Percentiles rank a stretch among this genome's conserved stretches.
phyloP scores from a whole-genome alignment of 495 filamentous ascomycete species.

The Podospora conica region DNA sequence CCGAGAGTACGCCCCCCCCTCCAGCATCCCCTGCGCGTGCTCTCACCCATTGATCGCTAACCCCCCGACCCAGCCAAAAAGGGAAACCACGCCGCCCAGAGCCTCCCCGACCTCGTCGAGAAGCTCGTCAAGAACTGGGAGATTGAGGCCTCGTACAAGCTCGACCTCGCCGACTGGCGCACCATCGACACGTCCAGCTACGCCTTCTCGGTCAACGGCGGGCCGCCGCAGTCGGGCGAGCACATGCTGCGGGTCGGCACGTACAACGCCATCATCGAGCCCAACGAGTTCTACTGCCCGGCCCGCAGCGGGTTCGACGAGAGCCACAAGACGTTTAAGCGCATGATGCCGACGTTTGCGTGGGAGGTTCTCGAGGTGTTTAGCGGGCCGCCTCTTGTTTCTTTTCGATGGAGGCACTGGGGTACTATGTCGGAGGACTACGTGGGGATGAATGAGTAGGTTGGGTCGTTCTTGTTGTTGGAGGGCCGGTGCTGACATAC shows the following conservation, averaged over 20 bases:
- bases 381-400: slow-evolving; percentile 52
- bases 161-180: slow-evolving; percentile 53
- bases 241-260: slow-evolving; percentile 62
- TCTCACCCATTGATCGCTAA: neutral
- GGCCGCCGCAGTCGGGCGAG: slow-evolving; percentile 47
- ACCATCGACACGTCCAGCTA: slow-evolving; percentile 53
- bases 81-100: slow-evolving; percentile 46
- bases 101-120: slow-evolving; percentile 53
- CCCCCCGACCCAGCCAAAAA: slow-evolving; percentile 42
- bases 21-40: too few species aligned
- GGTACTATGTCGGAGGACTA: slow-evolving; percentile 60
- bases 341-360: slow-evolving; percentile 64
- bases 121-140: slow-evolving; percentile 72
- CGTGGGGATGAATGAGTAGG: slow-evolving; percentile 53
- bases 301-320: slow-evolving; percentile 49
- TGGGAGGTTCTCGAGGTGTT: slow-evolving; percentile 66
- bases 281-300: slow-evolving; percentile 58
- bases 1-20: slow-evolving; percentile 40
- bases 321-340: slow-evolving; percentile 62
- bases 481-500: neutral
- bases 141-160: slow-evolving; percentile 63
- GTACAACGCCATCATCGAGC: slow-evolving; percentile 59
- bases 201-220: slow-evolving; percentile 57
- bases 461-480: slow-evolving; percentile 1
- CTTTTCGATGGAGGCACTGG: slow-evolving; percentile 62